Conservation (phyloP, 192 early-diverging fungal species). For the Pilaira anomala region DNA sequence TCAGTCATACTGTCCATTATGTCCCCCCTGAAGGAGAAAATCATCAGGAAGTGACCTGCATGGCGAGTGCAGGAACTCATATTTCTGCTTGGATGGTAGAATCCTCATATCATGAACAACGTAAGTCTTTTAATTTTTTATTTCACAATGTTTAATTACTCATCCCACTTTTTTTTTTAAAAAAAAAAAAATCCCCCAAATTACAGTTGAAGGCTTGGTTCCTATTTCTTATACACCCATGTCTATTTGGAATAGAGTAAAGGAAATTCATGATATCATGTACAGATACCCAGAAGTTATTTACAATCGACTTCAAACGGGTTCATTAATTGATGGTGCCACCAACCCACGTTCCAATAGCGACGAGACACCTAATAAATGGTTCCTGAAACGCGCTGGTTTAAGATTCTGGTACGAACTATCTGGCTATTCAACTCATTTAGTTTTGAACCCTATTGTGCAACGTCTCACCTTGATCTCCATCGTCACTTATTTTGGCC, state of each 20-base stretch:
- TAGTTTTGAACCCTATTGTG: slow-evolving; percentile 15
- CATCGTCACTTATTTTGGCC: background rate
- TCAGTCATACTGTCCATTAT: slow-evolving; percentile 72
- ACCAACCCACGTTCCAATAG: background rate
- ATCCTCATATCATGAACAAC: slow-evolving; percentile 5
- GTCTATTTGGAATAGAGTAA: slow-evolving; percentile 14
- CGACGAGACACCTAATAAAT: background rate
- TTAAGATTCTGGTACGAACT: slow-evolving; percentile 17
- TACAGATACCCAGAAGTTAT: slow-evolving; percentile 18
- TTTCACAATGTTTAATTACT: too few species aligned
- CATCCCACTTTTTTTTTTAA: background rate
- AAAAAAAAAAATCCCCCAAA: background rate
- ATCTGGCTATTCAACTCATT: slow-evolving; percentile 7
- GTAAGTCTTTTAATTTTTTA: too few species aligned
- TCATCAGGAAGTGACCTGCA: slow-evolving; percentile 92
- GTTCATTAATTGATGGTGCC: background rate
- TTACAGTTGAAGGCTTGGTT: background rate
- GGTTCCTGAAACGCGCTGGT: background rate
- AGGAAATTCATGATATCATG: slow-evolving; percentile 23
- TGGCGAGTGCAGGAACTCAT: slow-evolving; percentile 65
- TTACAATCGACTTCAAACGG: slow-evolving; percentile 1
- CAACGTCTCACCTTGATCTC: background rate
- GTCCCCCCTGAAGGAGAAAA: slow-evolving; percentile 79
- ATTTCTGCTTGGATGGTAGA: slow-evolving; percentile 79
- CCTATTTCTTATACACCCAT: background rate